phyloP scores from a whole-genome alignment of 1,139 yeast genomes.

The Arxiozyma heterogenica region DNA sequence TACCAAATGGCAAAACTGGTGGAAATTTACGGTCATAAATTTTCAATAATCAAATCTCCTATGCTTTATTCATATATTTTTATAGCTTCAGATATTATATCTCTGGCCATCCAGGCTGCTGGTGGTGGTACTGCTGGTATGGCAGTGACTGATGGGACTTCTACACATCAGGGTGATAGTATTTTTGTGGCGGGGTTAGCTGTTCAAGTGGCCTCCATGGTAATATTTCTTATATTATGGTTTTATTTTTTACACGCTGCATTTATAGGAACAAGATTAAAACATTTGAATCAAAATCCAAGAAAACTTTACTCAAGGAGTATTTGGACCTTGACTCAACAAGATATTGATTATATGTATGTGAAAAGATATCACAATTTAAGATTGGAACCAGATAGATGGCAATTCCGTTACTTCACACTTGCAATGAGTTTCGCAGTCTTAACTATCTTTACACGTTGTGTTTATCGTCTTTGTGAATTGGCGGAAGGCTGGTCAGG shows the following conservation, averaged over 20 bases:
- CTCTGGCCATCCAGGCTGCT: slow-evolving; percentile 67
- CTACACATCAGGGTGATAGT: slow-evolving; percentile 50
- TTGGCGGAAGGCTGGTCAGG: slow-evolving; percentile 74
- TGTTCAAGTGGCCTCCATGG: slow-evolving; percentile 69
- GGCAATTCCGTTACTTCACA: slow-evolving; percentile 41
- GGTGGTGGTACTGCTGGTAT: slow-evolving; percentile 72
- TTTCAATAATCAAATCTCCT: slow-evolving; percentile 53
- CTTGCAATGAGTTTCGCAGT: slow-evolving; percentile 46
- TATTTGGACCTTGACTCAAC: slow-evolving; percentile 25
- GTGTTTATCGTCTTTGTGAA: slow-evolving; percentile 75
- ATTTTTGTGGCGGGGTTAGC: slow-evolving; percentile 78
- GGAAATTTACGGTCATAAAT: slow-evolving; percentile 56
- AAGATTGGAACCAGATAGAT: slow-evolving; percentile 25
- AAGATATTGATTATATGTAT: slow-evolving; percentile 24
- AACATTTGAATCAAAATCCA: slow-evolving; percentile 10
- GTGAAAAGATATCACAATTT: slow-evolving; percentile 18
- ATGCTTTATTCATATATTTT: slow-evolving; percentile 67
- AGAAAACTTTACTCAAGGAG: slow-evolving; percentile 18
- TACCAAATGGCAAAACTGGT: slow-evolving; percentile 66
- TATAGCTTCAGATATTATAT: slow-evolving; percentile 55
- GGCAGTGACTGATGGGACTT: slow-evolving; percentile 31
- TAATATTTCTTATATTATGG: slow-evolving; percentile 51
- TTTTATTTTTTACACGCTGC: slow-evolving; percentile 43
- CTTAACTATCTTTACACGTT: slow-evolving; percentile 56
- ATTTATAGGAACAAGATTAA: slow-evolving; percentile 32